Conservation (phyloP, 306 rosid genomes). For the Begonia loranthoides region DNA sequence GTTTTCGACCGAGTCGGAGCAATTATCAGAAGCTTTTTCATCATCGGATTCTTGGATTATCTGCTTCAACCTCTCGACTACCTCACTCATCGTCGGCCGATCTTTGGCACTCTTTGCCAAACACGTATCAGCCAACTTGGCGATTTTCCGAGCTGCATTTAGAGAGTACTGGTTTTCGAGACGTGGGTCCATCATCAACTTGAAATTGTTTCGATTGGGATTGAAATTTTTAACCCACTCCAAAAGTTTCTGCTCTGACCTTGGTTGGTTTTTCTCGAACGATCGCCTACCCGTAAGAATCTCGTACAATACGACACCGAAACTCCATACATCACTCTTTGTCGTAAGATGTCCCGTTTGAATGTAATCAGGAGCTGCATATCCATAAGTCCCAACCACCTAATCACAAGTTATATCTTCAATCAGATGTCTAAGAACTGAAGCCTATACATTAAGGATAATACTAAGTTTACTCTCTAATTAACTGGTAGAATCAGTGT, state of each 20-base stretch:
- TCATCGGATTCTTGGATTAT: constrained; percentile 35
- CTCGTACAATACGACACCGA: constrained; percentile 70
- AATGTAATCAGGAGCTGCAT: constrained; percentile 88
- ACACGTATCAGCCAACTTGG: constrained; percentile 55
- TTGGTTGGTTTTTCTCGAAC: constrained; percentile 49
- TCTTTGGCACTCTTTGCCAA: constrained; percentile 55
- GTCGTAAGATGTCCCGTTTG: constrained; percentile 77
- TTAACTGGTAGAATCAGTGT: no score
- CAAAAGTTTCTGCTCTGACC: constrained; percentile 52
- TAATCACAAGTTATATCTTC: constrained; percentile 7
- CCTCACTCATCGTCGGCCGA: constrained; percentile 59
- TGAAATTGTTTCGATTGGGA: constrained; percentile 40
- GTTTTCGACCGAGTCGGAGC: constrained; percentile 15
- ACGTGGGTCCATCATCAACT: constrained; percentile 47
- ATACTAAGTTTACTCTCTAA: no score
- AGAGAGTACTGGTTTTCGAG: constrained; percentile 42
- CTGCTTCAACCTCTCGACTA: constrained; percentile 45
- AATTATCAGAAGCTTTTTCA: constrained; percentile 15
- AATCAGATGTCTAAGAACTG: no score
- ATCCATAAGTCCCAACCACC: constrained; percentile 80
- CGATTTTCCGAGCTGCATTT: constrained; percentile 28
- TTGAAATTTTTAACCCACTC: constrained; percentile 72
- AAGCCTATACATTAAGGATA: no score
- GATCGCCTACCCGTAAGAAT: constrained; percentile 71
- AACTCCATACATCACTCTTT: constrained; percentile 89